Evolutionary conservation across 768 basidiomycete genomes (phyloP), one percentile per base, ranked within the genome.

Genomic region (Cyclocybe cylindracea): DNA sequence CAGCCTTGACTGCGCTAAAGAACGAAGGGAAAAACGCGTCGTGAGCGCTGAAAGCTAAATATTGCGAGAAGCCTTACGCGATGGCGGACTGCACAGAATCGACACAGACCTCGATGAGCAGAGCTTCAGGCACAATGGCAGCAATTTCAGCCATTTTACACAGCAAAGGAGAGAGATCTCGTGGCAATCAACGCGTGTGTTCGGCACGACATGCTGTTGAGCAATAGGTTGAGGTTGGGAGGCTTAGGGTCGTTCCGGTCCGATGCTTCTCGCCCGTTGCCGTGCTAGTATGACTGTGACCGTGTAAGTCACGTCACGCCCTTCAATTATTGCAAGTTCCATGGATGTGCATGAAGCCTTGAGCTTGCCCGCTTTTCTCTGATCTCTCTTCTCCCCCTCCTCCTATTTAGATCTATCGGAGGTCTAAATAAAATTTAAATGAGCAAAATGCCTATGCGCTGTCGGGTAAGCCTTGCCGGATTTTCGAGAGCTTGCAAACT

Each of bases 1-100:
- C 88, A 33, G 81, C 89, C 37, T 71, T 64, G n/a, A 82, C 72
- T 36, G 92, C 87, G 64, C 90, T 91, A 14, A 37, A 32, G 14
- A 36, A 11, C 11, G 13, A 19, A 18, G 2, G 45, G 34, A 3
- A 24, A 43, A 31, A 43, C 7, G 32, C 19, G 3, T 43, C 19
- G 8, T 46, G 19, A 18, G 36, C 33, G 39, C n/a, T 40, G 31
- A 24, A 36, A 43, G 14, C 43, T 10, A n/a, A 14, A 45, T 13
- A 39, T 19, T 40, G 37, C 19, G 42, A 44, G 31, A 7, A 33
- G n/a, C 58, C 64, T 34, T 19, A 63, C 64, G 55, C 61, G 35
- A 61, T 50, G n/a, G 64, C 64, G 43, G 64, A 65, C 43, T 59
- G 58, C n/a, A 65, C 60, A 10, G 64, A 65, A 51, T 65, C 64